Evolutionary conservation across 768 basidiomycete genomes (phyloP).

Genomic region (Xerocomellus intermedius): DNA sequence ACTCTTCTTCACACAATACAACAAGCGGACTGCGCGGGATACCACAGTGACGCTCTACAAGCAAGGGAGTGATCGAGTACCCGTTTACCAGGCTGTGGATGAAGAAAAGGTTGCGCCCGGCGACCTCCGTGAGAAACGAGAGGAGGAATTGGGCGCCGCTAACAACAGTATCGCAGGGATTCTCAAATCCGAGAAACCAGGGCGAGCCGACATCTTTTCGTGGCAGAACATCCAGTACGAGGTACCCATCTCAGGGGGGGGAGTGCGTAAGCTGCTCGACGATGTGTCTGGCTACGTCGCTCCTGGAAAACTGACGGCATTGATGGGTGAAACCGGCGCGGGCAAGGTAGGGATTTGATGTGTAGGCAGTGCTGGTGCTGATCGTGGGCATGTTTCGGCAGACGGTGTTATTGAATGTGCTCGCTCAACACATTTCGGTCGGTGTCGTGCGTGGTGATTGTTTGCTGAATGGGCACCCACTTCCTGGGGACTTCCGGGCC

Average conservation of each 20-base stretch:
- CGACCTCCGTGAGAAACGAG: background rate
- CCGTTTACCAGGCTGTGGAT: conserved; percentile 7
- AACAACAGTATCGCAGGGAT: background rate
- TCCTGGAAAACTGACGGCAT: conserved; percentile 50
- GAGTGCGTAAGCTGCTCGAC: conserved; percentile 44
- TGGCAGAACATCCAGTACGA: conserved; percentile 73
- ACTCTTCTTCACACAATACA: conserved; percentile 38
- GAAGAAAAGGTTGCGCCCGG: conserved; percentile 12
- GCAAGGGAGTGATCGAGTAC: background rate
- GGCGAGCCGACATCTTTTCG: conserved; percentile 51
- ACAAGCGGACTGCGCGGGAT: conserved; percentile 28
- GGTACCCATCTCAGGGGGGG: conserved; percentile 41
- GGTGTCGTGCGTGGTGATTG: conserved; percentile 52
- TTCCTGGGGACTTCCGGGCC: conserved; percentile 58
- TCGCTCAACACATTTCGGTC: conserved; percentile 47
- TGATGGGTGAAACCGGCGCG: conserved; percentile 46
- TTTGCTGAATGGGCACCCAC: conserved; percentile 52
- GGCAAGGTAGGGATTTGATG: conserved; percentile 21
- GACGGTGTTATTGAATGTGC: conserved; percentile 60
- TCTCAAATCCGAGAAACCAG: conserved; percentile 16
- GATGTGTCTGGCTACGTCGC: conserved; percentile 50
- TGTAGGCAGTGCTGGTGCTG: background rate
- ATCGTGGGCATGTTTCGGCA: conserved; percentile 8
- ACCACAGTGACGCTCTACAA: conserved; percentile 32
- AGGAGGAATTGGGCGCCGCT: too few species aligned